phyloP scores from a whole-genome alignment of 805 yeast genomes.

The Zygosaccharomyces lentus region DNA sequence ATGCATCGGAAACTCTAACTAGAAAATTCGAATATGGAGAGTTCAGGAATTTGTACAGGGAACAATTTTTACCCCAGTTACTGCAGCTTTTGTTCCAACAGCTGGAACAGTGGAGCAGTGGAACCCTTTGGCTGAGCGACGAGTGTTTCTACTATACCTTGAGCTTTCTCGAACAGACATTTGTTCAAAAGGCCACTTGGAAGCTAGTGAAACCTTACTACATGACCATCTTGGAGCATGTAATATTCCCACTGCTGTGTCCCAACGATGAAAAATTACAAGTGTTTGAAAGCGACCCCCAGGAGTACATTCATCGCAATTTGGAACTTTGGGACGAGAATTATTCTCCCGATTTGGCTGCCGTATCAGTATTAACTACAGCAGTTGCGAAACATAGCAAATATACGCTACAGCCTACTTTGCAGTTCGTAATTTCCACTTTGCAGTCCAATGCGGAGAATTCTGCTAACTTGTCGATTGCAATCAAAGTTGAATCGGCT shows the following conservation, averaged over 20 bases:
- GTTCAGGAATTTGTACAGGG: conserved; percentile 52
- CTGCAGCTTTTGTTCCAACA: conserved; percentile 58
- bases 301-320: conserved; percentile 73
- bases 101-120: conserved; percentile 68
- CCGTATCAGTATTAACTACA: conserved; percentile 65
- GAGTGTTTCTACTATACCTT: conserved; percentile 62
- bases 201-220: conserved; percentile 58
- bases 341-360: conserved; percentile 72
- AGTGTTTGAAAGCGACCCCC: conserved; percentile 79
- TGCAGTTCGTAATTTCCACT: conserved; percentile 54
- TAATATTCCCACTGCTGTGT: conserved; percentile 71
- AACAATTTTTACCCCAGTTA: conserved; percentile 68
- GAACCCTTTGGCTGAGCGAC: conserved; percentile 63
- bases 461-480: conserved; percentile 40
- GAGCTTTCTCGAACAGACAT: conserved; percentile 57
- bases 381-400: conserved; percentile 65
- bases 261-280: conserved; percentile 66
- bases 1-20: conserved; percentile 49
- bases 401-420: conserved; percentile 53
- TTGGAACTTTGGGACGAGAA: conserved; percentile 62
- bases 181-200: conserved; percentile 63
- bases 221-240: conserved; percentile 59
- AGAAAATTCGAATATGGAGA: conserved; percentile 53
- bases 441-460: conserved; percentile 33
- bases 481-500: conserved; percentile 72